Percentiles rank a stretch among this genome's conserved stretches.
Evolutionary conservation across 345 rosid genomes (phyloP).

Genomic region (Pugionium dolabratum): DNA sequence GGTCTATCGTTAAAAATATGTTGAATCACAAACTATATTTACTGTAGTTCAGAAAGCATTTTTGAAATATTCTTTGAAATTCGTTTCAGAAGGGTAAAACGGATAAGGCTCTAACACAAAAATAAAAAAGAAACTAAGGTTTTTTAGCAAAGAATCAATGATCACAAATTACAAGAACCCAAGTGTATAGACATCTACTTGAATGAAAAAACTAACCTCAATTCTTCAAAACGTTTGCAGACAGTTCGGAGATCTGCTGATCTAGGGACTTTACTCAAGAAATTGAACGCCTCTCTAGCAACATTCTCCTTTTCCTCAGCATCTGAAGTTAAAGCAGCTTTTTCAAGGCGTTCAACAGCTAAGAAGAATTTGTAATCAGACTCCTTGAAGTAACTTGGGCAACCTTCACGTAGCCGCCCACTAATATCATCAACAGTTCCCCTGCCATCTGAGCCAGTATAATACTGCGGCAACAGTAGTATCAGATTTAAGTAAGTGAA

Average conservation of each 20-base stretch:
- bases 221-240: slow-evolving; percentile 95
- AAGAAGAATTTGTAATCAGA: slow-evolving; percentile 94
- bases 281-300: slow-evolving; percentile 84
- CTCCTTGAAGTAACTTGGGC: slow-evolving; percentile 96
- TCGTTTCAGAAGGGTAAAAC: slow-evolving; percentile 10
- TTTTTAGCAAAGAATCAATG: background rate
- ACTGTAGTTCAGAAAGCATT: background rate
- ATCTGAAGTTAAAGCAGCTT: slow-evolving; percentile 70
- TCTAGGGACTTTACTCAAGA: slow-evolving; percentile 87
- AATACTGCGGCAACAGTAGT: slow-evolving; percentile 59
- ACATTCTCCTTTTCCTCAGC: slow-evolving; percentile 77
- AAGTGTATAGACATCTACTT: slow-evolving; percentile 32
- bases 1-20: background rate
- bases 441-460: slow-evolving; percentile 97
- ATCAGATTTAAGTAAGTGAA: slow-evolving; percentile 22
- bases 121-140: background rate
- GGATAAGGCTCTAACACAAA: slow-evolving; percentile 19
- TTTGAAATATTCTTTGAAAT: slow-evolving; percentile 6
- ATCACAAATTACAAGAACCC: slow-evolving; percentile 19
- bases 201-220: slow-evolving; percentile 57
- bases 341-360: slow-evolving; percentile 95
- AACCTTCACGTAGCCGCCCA: slow-evolving; percentile 77
- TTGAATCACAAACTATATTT: slow-evolving; percentile 1
- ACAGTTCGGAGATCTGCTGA: slow-evolving; percentile 91
- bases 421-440: slow-evolving; percentile 96